Evolutionary conservation across 1,139 yeast genomes (phyloP), one percentile per base, ranked within the genome.

Genomic region (Pichia inconspicua): DNA sequence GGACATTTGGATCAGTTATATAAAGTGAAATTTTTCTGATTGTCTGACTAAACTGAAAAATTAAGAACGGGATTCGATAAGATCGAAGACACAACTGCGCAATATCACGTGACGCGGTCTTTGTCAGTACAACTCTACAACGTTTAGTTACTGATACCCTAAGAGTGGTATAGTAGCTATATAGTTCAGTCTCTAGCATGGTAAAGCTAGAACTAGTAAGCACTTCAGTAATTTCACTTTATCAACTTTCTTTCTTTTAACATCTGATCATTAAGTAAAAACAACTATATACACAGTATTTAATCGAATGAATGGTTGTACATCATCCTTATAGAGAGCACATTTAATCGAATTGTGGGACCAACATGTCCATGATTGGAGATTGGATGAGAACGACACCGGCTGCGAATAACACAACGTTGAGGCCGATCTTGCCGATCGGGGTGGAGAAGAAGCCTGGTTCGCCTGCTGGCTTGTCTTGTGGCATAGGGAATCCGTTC

Each of bases 341-440:
- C 5, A 22, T 17, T 43, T 54, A 65, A 60, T 70, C 74, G 65
- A 78, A 73, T 66, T 84, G 90, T 49, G 92, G 92, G 58, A 83
- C 89, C 69, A 84, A 70, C 79, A 82, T 77, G 51, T 84, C 92
- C 87, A 83, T 82, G 63, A 82, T 69, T 56, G 90, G 84, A 43
- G 89, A 82, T 70, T 82, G 87, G 57, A 84, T 78, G 66, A 84
- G 77, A 25, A 79, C 79, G 57, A 83, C 84, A 64, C 92, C 92
- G 44, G 84, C 76, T 52, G 75, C 78, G 61, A 84, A 84, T 55
- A 83, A 71, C 38, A 72, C 74, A 52, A 76, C 79, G 66, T 84
- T 84, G 43, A 82, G 66, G 47, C 78, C 75, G 50, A 83, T 70
- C 52, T 86, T 80, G 69, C 72, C 84, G 27, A 73, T 73, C 53